These are phyloP conservation scores for Colletotrichum sojae DNA, from an alignment of 2,329 filamentous ascomycete genomes.

Conservation along the genomic window DNA sequence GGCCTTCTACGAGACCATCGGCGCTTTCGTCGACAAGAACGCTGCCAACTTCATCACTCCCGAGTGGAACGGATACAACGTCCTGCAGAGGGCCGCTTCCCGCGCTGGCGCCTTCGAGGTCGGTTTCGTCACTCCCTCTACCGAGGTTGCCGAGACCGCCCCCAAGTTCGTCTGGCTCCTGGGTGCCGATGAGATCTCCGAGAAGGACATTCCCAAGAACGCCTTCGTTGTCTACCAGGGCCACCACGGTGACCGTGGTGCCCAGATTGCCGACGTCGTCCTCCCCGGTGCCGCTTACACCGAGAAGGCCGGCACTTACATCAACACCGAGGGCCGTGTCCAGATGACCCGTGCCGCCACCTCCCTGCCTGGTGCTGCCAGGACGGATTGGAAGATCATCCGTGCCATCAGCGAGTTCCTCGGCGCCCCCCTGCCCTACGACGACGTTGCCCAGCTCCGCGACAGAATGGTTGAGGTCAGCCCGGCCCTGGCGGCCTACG, in stretches of 20 bases:
- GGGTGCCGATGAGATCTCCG: slow-evolving; percentile 90
- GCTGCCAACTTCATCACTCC: slow-evolving; percentile 86
- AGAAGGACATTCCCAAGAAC: slow-evolving; percentile 91
- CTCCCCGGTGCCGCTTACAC: slow-evolving; percentile 97
- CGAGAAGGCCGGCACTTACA: slow-evolving; percentile 94
- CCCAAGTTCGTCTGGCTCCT: slow-evolving; percentile 98
- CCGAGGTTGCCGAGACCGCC: slow-evolving; percentile 84
- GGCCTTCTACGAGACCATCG: slow-evolving; percentile 92
- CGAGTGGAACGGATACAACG: slow-evolving; percentile 98
- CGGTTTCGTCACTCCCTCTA: slow-evolving; percentile 90
- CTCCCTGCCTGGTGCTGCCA: slow-evolving; percentile 87
- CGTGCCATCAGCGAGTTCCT: slow-evolving; percentile 94
- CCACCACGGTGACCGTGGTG: slow-evolving; percentile 95
- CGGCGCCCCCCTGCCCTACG: slow-evolving; percentile 88
- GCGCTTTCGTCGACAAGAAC: slow-evolving; percentile 93
- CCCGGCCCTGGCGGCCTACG: slow-evolving; percentile 89
- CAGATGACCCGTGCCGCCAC: slow-evolving; percentile 95
- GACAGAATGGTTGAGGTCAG: slow-evolving; percentile 97
- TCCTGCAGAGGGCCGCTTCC: slow-evolving; percentile 93
- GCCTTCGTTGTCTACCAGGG: slow-evolving; percentile 98
- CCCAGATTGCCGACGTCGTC: slow-evolving; percentile 92
- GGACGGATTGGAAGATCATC: slow-evolving; percentile 99
- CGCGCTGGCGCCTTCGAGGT: slow-evolving; percentile 95
- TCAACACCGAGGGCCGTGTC: slow-evolving; percentile 97
- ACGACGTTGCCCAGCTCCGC: slow-evolving; percentile 89